These are phyloP conservation scores for Pestalotiopsis sp. DNA, from an alignment of 2,329 filamentous ascomycete genomes.

Conservation along the genomic window DNA sequence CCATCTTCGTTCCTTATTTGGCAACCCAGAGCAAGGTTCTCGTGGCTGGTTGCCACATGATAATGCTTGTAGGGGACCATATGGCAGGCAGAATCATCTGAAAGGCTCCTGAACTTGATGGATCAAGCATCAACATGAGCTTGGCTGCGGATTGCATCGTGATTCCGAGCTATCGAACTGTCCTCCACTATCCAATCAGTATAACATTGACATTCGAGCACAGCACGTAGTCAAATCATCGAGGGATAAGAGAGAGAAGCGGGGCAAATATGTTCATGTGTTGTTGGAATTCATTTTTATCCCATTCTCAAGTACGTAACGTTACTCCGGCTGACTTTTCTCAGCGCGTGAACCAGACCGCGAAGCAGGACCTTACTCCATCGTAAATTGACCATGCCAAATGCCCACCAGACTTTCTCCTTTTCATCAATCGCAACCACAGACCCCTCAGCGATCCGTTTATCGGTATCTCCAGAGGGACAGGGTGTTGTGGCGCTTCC, in stretches of 20 bases:
- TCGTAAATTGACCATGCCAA: slow-evolving; percentile 29
- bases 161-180: no score
- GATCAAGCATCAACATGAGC: no score
- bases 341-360: slow-evolving; percentile 32
- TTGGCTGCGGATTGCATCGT: no score
- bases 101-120: no score
- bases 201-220: background rate
- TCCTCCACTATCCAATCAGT: no score
- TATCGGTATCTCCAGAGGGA: slow-evolving; percentile 98
- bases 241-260: background rate
- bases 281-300: slow-evolving; percentile 19
- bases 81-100: no score
- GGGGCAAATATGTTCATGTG: slow-evolving; percentile 2
- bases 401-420: slow-evolving; percentile 20
- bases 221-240: background rate
- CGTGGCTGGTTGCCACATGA: no score
- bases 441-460: slow-evolving; percentile 27
- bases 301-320: slow-evolving; percentile 34
- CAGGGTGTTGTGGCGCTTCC: slow-evolving; percentile 99
- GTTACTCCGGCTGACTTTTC: slow-evolving; percentile 35
- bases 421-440: slow-evolving; percentile 19
- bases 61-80: no score
- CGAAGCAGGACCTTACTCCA: slow-evolving; percentile 32
- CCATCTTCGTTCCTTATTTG: no score
- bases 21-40: no score